phyloP scores from a whole-genome alignment of 78 protist genomes.

The Emiliania huxleyi region DNA sequence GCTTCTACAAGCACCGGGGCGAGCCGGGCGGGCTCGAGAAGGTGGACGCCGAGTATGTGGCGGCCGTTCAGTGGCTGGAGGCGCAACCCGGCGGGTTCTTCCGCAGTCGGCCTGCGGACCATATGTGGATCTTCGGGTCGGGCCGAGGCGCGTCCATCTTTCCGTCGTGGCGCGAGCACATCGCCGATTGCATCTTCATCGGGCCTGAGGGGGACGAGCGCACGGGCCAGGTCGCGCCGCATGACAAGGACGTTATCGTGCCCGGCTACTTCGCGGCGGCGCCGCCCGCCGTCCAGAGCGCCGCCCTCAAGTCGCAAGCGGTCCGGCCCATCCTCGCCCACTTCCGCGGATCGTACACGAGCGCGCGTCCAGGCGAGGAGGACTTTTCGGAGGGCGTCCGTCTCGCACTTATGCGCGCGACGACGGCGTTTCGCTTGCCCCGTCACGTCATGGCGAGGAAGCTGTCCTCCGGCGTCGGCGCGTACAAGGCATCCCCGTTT shows the following conservation, averaged over 20 bases:
- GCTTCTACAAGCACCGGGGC: background rate
- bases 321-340: background rate
- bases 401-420: background rate
- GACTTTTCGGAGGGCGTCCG: background rate
- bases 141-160: background rate
- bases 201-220: background rate
- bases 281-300: background rate
- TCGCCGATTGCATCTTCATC: background rate
- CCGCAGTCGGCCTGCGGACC: background rate
- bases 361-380: background rate
- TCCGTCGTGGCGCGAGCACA: background rate
- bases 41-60: background rate
- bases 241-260: background rate
- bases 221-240: background rate
- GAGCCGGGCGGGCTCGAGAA: background rate
- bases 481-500: background rate
- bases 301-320: background rate
- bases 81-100: background rate
- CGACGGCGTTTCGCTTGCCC: background rate
- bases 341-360: background rate
- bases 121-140: background rate
- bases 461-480: background rate
- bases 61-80: background rate
- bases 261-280: background rate
- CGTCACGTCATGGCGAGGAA: background rate